Base-by-base conservation (phyloP, 257 asterid genomes). In the Ehretia macrophylla region DNA sequence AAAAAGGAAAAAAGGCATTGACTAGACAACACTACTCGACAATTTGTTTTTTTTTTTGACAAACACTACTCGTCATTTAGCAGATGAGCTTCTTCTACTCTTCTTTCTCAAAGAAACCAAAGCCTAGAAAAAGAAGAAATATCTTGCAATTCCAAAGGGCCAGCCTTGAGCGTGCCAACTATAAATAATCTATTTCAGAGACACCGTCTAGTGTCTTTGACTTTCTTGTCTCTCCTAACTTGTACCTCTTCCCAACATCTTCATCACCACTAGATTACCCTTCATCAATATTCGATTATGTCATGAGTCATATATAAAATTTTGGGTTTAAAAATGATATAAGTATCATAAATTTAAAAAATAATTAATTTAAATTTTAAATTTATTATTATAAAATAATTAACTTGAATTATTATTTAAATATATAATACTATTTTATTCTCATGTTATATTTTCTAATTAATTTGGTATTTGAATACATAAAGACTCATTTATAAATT, bases 81-180 rank as follows among this genome's bases (percentile, higher is more conserved):
- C 22, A n/a, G 44, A 13, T 8, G n/a, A 22, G 17, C 62, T 38
- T 19, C 14, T 56, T 38, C 60, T 19, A n/a, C 6, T 17, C 56
- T 17, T 8, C 11, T 63, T 23, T 45, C 52, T 63, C 66, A 58
- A 64, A 42, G 17, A 45, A 18, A 52, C 59, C 66, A 60, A 40
- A 10, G 17, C 48, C 53, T 66, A 54, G 63, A 64, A 57, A 56
- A 51, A 23, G 59, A 44, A 46, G 56, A 64, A 57, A 46, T 51
- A 56, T 5, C 11, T 10, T 14, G n/a, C 35, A 51, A 11, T 59
- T 49, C 61, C 39, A 47, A 50, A 56, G 58, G 64, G 14, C 51
- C 20, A 39, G 20, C 18, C 10, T 52, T 22, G 35, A 56, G 74
- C 74, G 64, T 69, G 74, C 74, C 20, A 19, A 50, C 39, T 32